Evolutionary conservation across 345 rosid species (phyloP), one percentile per base, ranked within the genome.

Genomic region (Physaria fendleri): DNA sequence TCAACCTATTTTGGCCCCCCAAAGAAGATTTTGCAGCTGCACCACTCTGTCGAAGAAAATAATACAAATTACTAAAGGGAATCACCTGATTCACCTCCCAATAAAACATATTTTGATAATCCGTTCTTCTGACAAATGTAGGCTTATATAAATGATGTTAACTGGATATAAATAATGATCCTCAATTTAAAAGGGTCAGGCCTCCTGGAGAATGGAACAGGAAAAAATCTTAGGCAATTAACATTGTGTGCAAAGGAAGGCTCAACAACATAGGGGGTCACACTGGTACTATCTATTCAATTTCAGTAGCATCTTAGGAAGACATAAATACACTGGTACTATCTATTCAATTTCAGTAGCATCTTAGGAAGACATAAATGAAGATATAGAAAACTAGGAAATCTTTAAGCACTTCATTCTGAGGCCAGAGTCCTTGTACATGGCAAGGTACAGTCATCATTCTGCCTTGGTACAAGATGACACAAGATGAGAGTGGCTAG

Each of bases 11-110:
- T 66, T 77, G 82, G 5, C 76, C 78, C 10, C 65, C 72, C 7
- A 75, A 68, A 23, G 50, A 69, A 58, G 80, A 64, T 69, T 76
- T 83, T 28, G 72, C 79, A 28, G 69, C 64, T 52, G 82, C 72
- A 69, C 45, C 69, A 66, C 45, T 73, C 96, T 83, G 79, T 59
- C n/a, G 4, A 45, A 21, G 32, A 33, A 51, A 20, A 6, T 33
- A 27, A 29, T 13, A 30, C n/a, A 13, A 34, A 32, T 39, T 52
- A 69, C 28, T 53, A 57, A 18, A 49, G 38, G 48, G 55, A 59
- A 13, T 40, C 5, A 27, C 7, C 45, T 54, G 55, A 59, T 9
- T 40, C 5, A 27, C 7, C 45, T 54, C 43, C 20, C 16, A 44
- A n/a, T 46, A 48, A 35, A 61, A 5, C 28, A 53, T 9, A 29